Base-by-base conservation (phyloP, 345 rosid genomes). In the Gossypium australe region DNA sequence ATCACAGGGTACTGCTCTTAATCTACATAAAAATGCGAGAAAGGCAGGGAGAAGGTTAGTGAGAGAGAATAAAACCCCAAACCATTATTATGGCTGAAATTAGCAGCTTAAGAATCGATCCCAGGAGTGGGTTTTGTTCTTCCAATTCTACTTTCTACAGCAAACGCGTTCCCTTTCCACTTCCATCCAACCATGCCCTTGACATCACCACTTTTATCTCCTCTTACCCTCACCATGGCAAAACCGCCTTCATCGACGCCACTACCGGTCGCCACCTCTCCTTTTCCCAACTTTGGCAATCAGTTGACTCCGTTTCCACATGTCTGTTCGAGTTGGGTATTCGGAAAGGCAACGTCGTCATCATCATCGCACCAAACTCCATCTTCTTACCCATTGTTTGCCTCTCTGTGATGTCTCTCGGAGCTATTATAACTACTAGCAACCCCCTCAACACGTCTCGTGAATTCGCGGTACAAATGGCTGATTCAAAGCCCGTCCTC, bases 401-500 rank as follows among this genome's bases (percentile, higher is more conserved):
- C 70, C 97, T 92, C 83, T 87, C 98, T 71, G 97, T 92, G 17
- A 87, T 94, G 97, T 94, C 96, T 2, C 86, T 94, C 41, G 98
- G 98, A 65, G 98, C 98, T 29, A 68, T 94, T 34, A 89, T 94
- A 83, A 94, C 94, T 79, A 90, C 97, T 73, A 84, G 91, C 16
- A 94, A 92, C 44, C 89, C 97, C 56, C 98, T 92, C 77, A 90
- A 88, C 86, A 94, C 96, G 24, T 65, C 88, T 2, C 64, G 78
- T 17, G 98, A 94, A 75, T 88, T 94, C 77, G 82, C 84, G 18
- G 83, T 72, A 75, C 97, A 94, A 74, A 80, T 85, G 59, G 84
- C 81, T 1, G 89, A 94, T 60, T 87, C 96, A n/a, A 83, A 82
- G 10, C 92, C 97, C 0, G 84, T 81, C 5, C 85, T 94, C 73